These are phyloP conservation scores for Euryodendron excelsum DNA, from an alignment of 148 eudicot genomes.

Conservation along the genomic window DNA sequence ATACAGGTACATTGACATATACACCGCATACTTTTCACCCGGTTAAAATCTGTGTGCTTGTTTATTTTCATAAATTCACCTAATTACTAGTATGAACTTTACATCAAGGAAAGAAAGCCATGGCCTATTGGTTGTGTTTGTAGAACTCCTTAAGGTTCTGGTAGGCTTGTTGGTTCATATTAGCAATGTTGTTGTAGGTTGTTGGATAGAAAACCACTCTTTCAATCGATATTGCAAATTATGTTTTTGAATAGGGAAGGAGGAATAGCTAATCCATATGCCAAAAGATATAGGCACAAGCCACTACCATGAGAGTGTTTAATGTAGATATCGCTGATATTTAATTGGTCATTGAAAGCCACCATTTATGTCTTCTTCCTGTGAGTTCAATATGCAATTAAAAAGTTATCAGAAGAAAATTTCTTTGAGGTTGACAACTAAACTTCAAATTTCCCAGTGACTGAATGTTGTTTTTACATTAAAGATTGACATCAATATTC, in stretches of 20 bases:
- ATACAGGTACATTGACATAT: background rate
- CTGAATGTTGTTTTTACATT: too few relatives aligned
- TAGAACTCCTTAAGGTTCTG: background rate
- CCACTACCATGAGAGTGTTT: background rate
- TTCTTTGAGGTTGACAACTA: background rate
- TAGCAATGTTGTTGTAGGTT: too few relatives aligned
- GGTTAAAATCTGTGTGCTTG: background rate
- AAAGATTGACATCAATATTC: too few relatives aligned
- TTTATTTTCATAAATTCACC: background rate
- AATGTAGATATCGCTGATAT: background rate
- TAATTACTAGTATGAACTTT: background rate
- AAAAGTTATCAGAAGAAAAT: background rate
- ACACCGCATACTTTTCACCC: background rate
- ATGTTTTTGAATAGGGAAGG: too few relatives aligned
- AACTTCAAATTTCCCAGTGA: background rate
- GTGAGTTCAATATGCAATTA: background rate
- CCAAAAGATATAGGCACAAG: background rate
- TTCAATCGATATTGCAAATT: too few relatives aligned
- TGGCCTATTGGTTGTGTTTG: background rate
- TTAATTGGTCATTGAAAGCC: background rate
- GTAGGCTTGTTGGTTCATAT: conserved; percentile 1
- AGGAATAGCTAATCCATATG: too few relatives aligned
- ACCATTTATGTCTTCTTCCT: background rate
- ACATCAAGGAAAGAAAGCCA: background rate
- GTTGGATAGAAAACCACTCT: too few relatives aligned